Evolutionary conservation across 2,329 filamentous ascomycete genomes (phyloP).

Genomic region (Claviceps monticola): DNA sequence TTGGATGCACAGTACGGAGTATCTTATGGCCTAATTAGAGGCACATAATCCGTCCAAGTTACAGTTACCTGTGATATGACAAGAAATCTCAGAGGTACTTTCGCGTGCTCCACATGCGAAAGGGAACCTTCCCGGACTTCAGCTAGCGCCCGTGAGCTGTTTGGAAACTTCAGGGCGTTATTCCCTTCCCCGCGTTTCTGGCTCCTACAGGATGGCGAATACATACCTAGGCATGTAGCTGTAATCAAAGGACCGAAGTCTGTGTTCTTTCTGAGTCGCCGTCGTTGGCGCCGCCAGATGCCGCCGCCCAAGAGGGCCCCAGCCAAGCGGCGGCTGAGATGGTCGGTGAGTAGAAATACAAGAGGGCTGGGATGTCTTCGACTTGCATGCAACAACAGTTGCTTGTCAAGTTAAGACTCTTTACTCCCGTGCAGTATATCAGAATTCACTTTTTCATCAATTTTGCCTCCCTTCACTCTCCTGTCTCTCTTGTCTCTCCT

Average conservation of each 20-base stretch:
- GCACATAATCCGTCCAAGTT: no score
- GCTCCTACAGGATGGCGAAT: slow-evolving; percentile 5
- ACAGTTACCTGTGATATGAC: no score
- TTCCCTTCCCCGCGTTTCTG: not conserved
- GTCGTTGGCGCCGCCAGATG: slow-evolving; percentile 1
- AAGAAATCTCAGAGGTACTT: no score
- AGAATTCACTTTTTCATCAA: not conserved
- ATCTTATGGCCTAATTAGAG: no score
- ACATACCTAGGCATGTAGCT: not conserved
- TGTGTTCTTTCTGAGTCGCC: not conserved
- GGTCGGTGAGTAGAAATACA: slow-evolving; percentile 6
- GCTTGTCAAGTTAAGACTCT: not conserved
- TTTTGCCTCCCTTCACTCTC: not conserved
- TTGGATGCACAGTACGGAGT: no score
- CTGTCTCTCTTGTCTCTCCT: not conserved
- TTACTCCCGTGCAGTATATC: not conserved
- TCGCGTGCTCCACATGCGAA: no score
- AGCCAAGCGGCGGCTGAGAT: slow-evolving; percentile 2
- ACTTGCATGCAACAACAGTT: slow-evolving; percentile 2
- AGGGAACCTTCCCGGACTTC: no score
- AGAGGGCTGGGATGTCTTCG: slow-evolving; percentile 8
- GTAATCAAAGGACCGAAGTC: slow-evolving; percentile 3
- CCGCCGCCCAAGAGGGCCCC: not conserved
- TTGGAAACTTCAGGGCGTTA: no score
- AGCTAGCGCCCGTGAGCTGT: no score